phyloP scores from a whole-genome alignment of 257 asterid species.

The Solanum lycopersicoides region DNA sequence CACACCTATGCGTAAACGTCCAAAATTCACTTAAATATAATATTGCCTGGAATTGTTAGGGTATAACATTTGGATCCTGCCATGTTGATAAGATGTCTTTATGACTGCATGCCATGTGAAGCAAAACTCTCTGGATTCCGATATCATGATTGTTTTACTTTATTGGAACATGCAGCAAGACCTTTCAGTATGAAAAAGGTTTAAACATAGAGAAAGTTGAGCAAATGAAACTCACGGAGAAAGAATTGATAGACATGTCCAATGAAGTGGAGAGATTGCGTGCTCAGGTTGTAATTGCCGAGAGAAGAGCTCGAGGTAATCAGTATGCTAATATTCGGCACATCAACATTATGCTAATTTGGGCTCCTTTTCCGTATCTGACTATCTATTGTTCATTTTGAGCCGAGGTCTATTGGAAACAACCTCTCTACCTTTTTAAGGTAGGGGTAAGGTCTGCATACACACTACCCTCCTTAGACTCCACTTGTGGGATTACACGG shows the following conservation, averaged over 20 bases:
- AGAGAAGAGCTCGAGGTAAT: conserved; percentile 53
- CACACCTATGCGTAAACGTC: not conserved
- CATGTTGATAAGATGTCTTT: not conserved
- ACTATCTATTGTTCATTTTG: not conserved
- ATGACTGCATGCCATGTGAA: not conserved
- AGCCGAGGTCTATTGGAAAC: not conserved
- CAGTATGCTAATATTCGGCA: not conserved
- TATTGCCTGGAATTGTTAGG: not conserved
- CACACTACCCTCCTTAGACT: not conserved
- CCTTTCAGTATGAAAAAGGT: conserved; percentile 69
- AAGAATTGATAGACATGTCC: conserved; percentile 45
- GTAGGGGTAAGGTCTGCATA: not conserved
- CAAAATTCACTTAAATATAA: not conserved
- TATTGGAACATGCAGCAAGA: conserved; percentile 31
- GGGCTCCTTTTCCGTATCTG: not conserved
- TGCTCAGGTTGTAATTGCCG: conserved; percentile 34
- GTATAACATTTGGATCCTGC: not conserved
- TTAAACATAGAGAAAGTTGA: conserved; percentile 56
- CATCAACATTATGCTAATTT: not conserved
- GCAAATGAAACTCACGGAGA: conserved; percentile 57
- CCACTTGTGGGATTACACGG: not conserved
- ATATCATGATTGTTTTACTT: not conserved
- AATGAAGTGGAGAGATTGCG: conserved; percentile 61
- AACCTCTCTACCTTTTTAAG: not conserved
- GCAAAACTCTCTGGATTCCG: not conserved